Conservation (phyloP, 2,329 filamentous ascomycete species). For the Aspergillus japonicus region DNA sequence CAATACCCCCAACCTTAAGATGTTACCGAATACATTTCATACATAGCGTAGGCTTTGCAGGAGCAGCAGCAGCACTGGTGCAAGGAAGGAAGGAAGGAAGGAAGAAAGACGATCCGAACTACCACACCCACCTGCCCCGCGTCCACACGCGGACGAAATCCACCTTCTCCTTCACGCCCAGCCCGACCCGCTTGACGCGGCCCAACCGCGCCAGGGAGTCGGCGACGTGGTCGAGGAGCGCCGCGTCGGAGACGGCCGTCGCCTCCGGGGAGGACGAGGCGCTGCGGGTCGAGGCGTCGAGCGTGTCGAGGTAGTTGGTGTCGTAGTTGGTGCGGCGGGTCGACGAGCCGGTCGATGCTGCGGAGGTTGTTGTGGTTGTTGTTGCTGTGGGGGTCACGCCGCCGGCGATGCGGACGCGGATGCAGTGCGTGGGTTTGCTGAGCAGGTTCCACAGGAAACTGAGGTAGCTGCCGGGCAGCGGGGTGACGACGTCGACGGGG, state of each 20-base stretch:
- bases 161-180: conserved; percentile 79
- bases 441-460: conserved; percentile 83
- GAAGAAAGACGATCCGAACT: not conserved
- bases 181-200: conserved; percentile 80
- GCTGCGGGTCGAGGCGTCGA: conserved; percentile 28
- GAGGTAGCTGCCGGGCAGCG: conserved; percentile 71
- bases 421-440: conserved; percentile 79
- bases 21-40: too few relatives aligned
- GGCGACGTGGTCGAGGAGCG: conserved; percentile 72
- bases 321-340: conserved; percentile 34
- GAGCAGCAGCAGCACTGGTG: too few relatives aligned
- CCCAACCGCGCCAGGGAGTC: conserved; percentile 86
- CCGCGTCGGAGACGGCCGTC: conserved; percentile 55
- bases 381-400: not conserved
- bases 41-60: too few relatives aligned
- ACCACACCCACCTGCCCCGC: conserved; percentile 39
- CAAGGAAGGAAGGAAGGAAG: too few relatives aligned
- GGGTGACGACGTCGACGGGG: conserved; percentile 85
- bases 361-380: too few relatives aligned
- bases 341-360: not conserved
- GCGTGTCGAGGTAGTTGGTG: conserved; percentile 48
- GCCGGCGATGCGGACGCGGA: conserved; percentile 79
- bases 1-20: not conserved
- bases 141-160: conserved; percentile 75
- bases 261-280: not conserved